Conservation (phyloP, 331 rosid species). For the Rhamnella rubrinervis region DNA sequence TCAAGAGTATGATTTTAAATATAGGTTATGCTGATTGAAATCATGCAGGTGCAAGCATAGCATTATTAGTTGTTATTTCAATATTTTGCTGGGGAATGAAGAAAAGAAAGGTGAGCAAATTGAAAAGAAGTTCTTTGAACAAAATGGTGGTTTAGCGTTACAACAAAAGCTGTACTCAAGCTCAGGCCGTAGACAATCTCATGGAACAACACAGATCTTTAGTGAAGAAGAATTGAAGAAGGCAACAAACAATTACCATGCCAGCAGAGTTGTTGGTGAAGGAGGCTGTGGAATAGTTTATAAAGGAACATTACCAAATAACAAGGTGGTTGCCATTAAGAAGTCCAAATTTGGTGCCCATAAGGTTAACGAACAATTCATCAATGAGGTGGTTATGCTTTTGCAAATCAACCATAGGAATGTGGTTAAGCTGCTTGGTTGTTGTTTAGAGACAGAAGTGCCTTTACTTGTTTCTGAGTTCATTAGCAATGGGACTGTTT, state of each 20-base stretch:
- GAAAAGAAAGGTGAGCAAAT: slow-evolving; percentile 4
- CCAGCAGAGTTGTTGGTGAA: slow-evolving; percentile 6
- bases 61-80: background rate
- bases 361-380: background rate
- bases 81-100: background rate
- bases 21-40: no score
- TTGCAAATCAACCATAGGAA: slow-evolving; percentile 18
- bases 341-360: background rate
- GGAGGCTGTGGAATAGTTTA: slow-evolving; percentile 24
- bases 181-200: background rate
- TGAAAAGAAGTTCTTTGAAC: slow-evolving; percentile 2
- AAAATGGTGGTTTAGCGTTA: slow-evolving; percentile 16
- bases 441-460: slow-evolving; percentile 19
- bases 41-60: slow-evolving; percentile 5
- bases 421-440: slow-evolving; percentile 18
- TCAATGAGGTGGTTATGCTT: slow-evolving; percentile 13
- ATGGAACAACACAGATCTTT: background rate
- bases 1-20: no score
- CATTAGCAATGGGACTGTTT: slow-evolving; percentile 19
- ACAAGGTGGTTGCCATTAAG: slow-evolving; percentile 13
- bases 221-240: slow-evolving; percentile 1
- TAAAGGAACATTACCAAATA: slow-evolving; percentile 14
- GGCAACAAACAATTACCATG: slow-evolving; percentile 21
- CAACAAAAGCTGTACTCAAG: background rate
- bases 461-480: slow-evolving; percentile 19